phyloP scores from a whole-genome alignment of 805 yeast genomes.

The Candida suzukii region DNA sequence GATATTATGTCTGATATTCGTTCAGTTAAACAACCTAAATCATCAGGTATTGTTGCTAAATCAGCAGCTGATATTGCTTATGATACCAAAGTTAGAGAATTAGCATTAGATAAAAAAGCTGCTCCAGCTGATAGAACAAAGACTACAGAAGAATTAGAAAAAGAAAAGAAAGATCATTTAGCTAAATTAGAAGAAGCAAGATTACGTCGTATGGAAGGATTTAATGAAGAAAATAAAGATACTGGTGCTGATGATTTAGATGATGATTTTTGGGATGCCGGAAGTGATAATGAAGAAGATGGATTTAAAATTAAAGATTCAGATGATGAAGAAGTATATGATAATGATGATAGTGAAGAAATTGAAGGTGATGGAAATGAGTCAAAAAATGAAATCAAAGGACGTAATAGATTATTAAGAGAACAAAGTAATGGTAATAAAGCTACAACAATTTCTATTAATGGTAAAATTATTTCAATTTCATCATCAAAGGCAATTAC shows the following conservation, averaged over 20 bases:
- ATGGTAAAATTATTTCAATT: conserved; percentile 22
- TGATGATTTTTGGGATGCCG: conserved; percentile 62
- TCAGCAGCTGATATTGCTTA: conserved; percentile 43
- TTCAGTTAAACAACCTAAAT: conserved; percentile 16
- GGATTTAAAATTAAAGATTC: conserved; percentile 34
- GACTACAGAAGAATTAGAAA: conserved; percentile 61
- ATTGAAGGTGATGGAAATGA: conserved; percentile 24
- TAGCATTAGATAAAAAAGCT: conserved; percentile 66
- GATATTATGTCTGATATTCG: conserved; percentile 46
- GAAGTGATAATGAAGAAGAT: conserved; percentile 40
- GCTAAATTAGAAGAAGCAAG: conserved; percentile 63
- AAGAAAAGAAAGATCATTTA: conserved; percentile 54
- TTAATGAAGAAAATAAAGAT: conserved; percentile 33
- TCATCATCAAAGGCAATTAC: conserved; percentile 8
- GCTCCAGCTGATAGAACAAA: conserved; percentile 79
- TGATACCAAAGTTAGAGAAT: conserved; percentile 59
- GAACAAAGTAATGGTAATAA: conserved; percentile 1
- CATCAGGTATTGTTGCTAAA: conserved; percentile 25
- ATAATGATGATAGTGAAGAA: conserved; percentile 25
- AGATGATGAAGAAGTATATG: conserved; percentile 24
- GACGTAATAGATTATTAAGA: conserved; percentile 1
- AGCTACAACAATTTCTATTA: conserved; percentile 24
- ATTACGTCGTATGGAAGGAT: conserved; percentile 66
- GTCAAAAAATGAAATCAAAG: conserved; percentile 6
- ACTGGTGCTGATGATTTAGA: conserved; percentile 62